Conservation (phyloP, 2,329 filamentous ascomycete genomes). For the Aspergillus ochraceoroseus region DNA sequence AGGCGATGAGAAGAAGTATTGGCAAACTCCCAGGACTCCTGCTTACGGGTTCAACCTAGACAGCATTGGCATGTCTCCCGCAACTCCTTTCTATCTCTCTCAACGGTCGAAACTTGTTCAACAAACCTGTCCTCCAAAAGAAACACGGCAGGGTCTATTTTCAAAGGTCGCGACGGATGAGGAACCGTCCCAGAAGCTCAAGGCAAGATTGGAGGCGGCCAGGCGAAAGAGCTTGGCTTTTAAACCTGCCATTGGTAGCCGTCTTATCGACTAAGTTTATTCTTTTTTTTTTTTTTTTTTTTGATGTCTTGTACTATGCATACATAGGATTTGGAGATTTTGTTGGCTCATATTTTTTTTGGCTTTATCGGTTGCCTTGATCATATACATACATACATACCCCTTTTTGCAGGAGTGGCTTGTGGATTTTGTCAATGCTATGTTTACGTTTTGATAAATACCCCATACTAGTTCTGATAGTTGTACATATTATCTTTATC, state of each 20-base stretch:
- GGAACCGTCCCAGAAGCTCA: slow-evolving; percentile 42
- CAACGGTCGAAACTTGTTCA: slow-evolving; percentile 45
- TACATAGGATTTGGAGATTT: not conserved
- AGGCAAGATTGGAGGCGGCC: slow-evolving; percentile 60
- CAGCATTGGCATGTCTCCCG: slow-evolving; percentile 42
- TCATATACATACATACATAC: no score
- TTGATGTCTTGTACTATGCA: not conserved
- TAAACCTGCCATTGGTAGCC: slow-evolving; percentile 10
- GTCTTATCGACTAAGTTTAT: slow-evolving; percentile 6
- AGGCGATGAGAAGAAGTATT: slow-evolving; percentile 19
- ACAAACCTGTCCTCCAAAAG: slow-evolving; percentile 53
- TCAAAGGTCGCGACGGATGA: slow-evolving; percentile 25
- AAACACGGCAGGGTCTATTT: slow-evolving; percentile 43
- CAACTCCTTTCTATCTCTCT: slow-evolving; percentile 45
- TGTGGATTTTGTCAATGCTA: not conserved
- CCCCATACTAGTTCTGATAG: no score
- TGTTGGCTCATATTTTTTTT: not conserved
- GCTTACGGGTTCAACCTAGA: slow-evolving; percentile 37
- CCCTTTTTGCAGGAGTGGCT: slow-evolving; percentile 1
- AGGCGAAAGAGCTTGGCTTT: slow-evolving; percentile 63
- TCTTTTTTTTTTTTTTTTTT: not conserved
- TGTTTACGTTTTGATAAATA: not conserved
- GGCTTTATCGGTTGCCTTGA: not conserved
- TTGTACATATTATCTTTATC: no score
- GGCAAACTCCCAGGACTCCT: slow-evolving; percentile 33